A percentile compares a stretch with the other conserved stretches of the same genome.
phyloP scores from a whole-genome alignment of 352 stramenopile genomes.

The Phytophthora megakarya region DNA sequence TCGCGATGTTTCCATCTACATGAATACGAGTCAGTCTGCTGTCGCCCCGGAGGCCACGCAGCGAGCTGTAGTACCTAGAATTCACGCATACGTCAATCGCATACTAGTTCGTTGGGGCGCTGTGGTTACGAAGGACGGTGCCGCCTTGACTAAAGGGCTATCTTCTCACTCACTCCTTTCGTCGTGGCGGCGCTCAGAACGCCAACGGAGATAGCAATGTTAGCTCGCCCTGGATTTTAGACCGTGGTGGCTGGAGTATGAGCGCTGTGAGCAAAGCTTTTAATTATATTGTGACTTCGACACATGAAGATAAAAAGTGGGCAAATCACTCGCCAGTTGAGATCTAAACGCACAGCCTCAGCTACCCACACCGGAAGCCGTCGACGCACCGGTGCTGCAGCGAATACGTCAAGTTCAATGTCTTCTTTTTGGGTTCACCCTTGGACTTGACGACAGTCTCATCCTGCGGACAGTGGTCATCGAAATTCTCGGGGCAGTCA shows the following conservation, averaged over 20 bases:
- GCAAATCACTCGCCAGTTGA: conserved; percentile 1
- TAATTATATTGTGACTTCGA: conserved; percentile 16
- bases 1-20: too few relatives aligned
- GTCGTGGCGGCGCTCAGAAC: conserved; percentile 4
- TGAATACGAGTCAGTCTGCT: too few relatives aligned
- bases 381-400: too few relatives aligned
- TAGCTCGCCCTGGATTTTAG: conserved; percentile 11
- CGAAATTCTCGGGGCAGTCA: not conserved
- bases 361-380: not conserved
- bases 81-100: conserved; percentile 12
- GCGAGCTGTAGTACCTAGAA: conserved; percentile 6
- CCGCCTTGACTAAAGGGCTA: conserved; percentile 2
- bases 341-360: not conserved
- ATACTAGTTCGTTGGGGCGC: too few relatives aligned
- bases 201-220: conserved; percentile 3
- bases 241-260: conserved; percentile 10
- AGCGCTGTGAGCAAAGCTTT: conserved; percentile 8
- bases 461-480: not conserved
- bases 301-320: conserved; percentile 13
- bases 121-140: too few relatives aligned
- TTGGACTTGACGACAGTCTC: too few relatives aligned
- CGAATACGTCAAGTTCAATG: too few relatives aligned
- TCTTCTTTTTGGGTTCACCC: too few relatives aligned
- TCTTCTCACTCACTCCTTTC: conserved; percentile 18
- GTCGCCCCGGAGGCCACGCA: too few relatives aligned